Evolutionary conservation across 257 asterid genomes (phyloP).

Genomic region (Verbena officinalis): DNA sequence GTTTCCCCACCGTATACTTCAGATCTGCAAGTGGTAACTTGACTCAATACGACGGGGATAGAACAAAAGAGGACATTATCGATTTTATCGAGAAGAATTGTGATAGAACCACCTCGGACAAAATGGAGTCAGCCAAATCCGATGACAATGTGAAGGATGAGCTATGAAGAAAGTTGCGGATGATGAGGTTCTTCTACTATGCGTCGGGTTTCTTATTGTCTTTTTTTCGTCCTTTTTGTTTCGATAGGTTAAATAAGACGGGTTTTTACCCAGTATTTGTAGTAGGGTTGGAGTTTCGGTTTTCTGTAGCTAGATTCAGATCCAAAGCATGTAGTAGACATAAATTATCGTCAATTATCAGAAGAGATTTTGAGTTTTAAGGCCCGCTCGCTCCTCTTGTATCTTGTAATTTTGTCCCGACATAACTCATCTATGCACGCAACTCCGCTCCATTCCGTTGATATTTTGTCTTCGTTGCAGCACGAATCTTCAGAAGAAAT

Average conservation of each 20-base stretch:
- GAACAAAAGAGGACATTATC: constrained; percentile 74
- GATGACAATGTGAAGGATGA: constrained; percentile 60
- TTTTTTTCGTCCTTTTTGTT: neutral
- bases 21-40: constrained; percentile 64
- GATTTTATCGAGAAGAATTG: constrained; percentile 53
- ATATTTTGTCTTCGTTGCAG: no score
- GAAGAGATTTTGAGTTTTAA: no score
- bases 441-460: no score
- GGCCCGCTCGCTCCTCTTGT: no score
- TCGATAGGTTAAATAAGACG: constrained; percentile 35
- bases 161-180: constrained; percentile 46
- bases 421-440: no score
- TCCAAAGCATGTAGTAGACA: constrained; percentile 29
- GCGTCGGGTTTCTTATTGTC: constrained; percentile 9
- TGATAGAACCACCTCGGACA: no score
- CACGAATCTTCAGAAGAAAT: no score
- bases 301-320: constrained; percentile 16
- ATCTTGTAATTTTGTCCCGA: no score
- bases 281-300: constrained; percentile 22
- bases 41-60: constrained; percentile 53
- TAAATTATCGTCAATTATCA: constrained; percentile 20
- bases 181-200: constrained; percentile 26
- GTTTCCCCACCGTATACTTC: constrained; percentile 80
- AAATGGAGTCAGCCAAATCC: constrained; percentile 26
- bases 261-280: constrained; percentile 30